Evolutionary conservation across 2,329 filamentous ascomycete species (phyloP).

Genomic region (Cladosporium cucumerinum): DNA sequence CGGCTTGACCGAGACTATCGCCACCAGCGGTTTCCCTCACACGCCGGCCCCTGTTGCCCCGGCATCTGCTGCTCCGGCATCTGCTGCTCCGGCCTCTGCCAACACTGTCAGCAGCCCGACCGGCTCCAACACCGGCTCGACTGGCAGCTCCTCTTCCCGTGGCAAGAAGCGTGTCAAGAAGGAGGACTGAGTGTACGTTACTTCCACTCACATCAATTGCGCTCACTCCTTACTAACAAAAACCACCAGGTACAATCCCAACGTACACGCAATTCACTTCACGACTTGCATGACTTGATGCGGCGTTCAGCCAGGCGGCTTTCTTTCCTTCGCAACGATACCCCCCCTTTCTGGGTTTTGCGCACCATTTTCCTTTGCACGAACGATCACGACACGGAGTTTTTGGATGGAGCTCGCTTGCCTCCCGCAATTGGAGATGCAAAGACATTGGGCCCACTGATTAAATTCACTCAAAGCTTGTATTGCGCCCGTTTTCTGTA

Average conservation of each 20-base stretch:
- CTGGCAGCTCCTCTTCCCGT: background rate
- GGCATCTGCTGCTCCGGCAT: too few relatives aligned
- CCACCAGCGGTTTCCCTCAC: background rate
- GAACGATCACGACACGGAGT: background rate
- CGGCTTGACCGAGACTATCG: background rate
- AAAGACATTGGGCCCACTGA: background rate
- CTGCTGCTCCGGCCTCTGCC: background rate
- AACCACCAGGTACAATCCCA: background rate
- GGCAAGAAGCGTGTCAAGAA: slow-evolving; percentile 6
- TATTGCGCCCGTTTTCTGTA: slow-evolving; percentile 3
- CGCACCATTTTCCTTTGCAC: background rate
- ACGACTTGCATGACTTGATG: background rate
- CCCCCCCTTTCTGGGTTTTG: background rate
- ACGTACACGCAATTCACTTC: background rate
- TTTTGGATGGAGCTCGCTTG: background rate
- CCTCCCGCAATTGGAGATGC: background rate
- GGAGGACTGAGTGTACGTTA: slow-evolving; percentile 1
- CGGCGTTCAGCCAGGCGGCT: background rate
- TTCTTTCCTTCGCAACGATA: background rate
- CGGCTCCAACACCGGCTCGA: background rate
- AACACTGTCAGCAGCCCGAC: background rate
- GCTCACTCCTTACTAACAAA: background rate
- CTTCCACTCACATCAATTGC: background rate
- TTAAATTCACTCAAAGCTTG: background rate
- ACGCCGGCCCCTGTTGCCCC: background rate